Evolutionary conservation across 2,329 filamentous ascomycete species (phyloP).

Genomic region (Verticillium nubilum): DNA sequence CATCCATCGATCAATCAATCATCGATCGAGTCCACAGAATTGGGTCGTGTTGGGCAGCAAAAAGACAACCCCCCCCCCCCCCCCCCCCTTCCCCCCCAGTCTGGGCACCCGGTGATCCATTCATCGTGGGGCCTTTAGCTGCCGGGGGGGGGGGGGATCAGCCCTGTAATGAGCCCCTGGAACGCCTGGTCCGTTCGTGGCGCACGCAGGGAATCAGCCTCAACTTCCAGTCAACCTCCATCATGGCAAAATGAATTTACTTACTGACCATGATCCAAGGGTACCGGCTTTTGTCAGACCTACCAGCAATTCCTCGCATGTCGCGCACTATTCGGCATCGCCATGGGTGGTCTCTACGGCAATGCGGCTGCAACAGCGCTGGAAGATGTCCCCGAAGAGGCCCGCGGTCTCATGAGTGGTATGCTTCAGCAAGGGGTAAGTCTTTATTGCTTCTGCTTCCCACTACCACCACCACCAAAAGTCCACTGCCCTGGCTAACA

Average conservation of each 20-base stretch:
- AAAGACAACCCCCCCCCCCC: background rate
- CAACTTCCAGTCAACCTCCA: slow-evolving; percentile 2
- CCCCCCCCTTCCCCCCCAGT: too few relatives aligned
- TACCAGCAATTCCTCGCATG: slow-evolving; percentile 70
- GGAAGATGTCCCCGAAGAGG: slow-evolving; percentile 64
- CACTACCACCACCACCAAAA: too few relatives aligned
- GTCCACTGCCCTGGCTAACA: background rate
- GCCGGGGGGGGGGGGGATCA: too few relatives aligned
- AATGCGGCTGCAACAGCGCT: slow-evolving; percentile 75
- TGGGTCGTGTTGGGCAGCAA: background rate
- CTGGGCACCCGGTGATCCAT: too few relatives aligned
- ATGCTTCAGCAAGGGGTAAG: slow-evolving; percentile 63
- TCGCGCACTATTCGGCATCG: slow-evolving; percentile 69
- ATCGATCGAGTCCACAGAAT: background rate
- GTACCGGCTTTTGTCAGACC: slow-evolving; percentile 63
- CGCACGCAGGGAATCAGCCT: slow-evolving; percentile 32
- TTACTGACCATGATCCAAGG: slow-evolving; percentile 11
- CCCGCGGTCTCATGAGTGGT: slow-evolving; percentile 69
- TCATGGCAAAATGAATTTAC: background rate
- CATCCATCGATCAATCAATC: background rate
- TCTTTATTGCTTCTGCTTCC: slow-evolving; percentile 13
- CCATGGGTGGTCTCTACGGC: slow-evolving; percentile 78
- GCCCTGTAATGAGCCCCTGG: background rate
- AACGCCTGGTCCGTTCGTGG: background rate
- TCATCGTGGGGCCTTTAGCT: too few relatives aligned